Conservation (phyloP, 176 grass and related monocot genomes). For the Cenchrus purpureus region DNA sequence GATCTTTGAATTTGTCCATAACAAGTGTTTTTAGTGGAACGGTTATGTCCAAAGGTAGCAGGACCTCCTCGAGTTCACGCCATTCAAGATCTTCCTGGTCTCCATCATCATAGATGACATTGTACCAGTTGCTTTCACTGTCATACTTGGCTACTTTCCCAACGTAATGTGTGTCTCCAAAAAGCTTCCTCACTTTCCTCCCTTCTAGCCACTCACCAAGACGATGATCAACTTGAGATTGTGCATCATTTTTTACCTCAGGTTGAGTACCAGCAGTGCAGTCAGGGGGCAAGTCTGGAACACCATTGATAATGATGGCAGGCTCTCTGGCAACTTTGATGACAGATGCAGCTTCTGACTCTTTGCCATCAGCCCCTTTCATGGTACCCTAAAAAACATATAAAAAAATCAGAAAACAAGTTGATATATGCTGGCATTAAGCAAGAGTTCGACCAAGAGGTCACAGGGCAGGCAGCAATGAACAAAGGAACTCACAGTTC, state of each 20-base stretch:
- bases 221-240: conserved; percentile 61
- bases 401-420: conserved; percentile 29
- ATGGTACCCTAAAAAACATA: conserved; percentile 48
- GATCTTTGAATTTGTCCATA: conserved; percentile 54
- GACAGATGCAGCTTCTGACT: conserved; percentile 49
- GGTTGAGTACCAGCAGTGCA: conserved; percentile 24
- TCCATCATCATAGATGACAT: conserved; percentile 77
- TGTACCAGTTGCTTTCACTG: conserved; percentile 91
- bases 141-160: conserved; percentile 78
- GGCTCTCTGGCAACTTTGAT: conserved; percentile 77
- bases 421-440: conserved; percentile 19
- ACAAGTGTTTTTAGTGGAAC: conserved; percentile 82
- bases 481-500: conserved; percentile 22
- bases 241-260: conserved; percentile 23
- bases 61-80: conserved; percentile 75
- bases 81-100: conserved; percentile 95
- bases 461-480: conserved; percentile 22
- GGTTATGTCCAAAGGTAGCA: conserved; percentile 86
- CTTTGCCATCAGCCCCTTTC: conserved; percentile 40
- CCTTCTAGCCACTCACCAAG: conserved; percentile 89
- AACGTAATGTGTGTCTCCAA: conserved; percentile 63
- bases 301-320: conserved; percentile 78
- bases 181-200: conserved; percentile 76
- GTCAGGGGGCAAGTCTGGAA: conserved; percentile 58
- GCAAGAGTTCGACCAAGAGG: conserved; percentile 6